Evolutionary conservation across 2,329 filamentous ascomycete species (phyloP), one percentile per base, ranked within the genome.

Genomic region (Elsinoe fawcettii): DNA sequence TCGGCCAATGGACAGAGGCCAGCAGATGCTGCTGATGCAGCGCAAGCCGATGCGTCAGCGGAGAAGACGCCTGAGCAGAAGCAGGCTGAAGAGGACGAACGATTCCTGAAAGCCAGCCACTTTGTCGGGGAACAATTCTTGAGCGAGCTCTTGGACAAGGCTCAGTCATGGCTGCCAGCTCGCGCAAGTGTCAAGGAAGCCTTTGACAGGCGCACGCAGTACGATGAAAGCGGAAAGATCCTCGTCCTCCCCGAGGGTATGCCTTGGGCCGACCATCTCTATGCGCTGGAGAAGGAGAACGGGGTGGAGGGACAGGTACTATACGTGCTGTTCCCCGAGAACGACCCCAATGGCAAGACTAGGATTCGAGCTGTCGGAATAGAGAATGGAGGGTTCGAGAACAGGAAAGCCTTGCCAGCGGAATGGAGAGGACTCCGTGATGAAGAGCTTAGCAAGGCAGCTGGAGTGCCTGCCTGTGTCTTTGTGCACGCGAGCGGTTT

Each of bases 221-320:
- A 83, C 67, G 88, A 96, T 69, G 67, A 84, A 8, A 75, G 85
- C 62, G 91, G 91, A 58, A 84, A 89, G 61, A 82, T 97, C 60
- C 78, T 97, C 66, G 85, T 96, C 23, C 80, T 99, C 11, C 71
- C 72, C 2, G 84, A 88, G 69, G 84, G 87, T 59, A 87, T 92
- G 60, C 92, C 92, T 1, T 97, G 93, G 93, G 93, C 95, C 71
- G 92, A 97, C 67, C 93, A 99, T 71, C 80, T 99, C 16, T 97
- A 96, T 75, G 84, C 81, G 16, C 81, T 97, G 25, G 93, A 99
- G 74, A 79, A 79, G 64, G 79, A 85, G 67, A 57, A 67, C 64
- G 65, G 63, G 66, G 66, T 70, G 60, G 60, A 74, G 25, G 74
- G 75, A 0, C 72, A 82, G 39, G 84, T 92, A 3, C 78, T 91